Base-by-base conservation (phyloP, 495 filamentous ascomycete species). In the Penicilliopsis zonata region DNA sequence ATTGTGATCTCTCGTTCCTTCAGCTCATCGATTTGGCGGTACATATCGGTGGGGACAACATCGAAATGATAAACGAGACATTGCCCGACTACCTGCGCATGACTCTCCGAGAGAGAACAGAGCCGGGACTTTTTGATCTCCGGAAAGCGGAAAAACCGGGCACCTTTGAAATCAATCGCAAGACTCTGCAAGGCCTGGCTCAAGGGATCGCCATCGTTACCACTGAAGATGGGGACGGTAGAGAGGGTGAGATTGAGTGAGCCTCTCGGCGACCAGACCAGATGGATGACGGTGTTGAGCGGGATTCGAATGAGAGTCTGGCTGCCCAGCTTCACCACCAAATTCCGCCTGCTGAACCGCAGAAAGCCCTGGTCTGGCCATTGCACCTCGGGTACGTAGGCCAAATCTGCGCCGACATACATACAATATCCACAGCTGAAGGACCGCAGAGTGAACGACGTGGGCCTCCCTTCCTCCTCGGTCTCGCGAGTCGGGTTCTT, bases 401-500 rank as follows among this genome's bases (percentile, higher is more conserved):
- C 42, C 10, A 75, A 45, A 2, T 44, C 40, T 0, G 42, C 41
- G 1, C 49, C 33, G 2, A 37, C 18, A 30, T 70, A 74, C 18
- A 44, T 42, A 45, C 65, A 68, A 32, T 66, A 51, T 2, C 75
- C 74, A 41, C 70, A 77, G 8, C 51, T 58, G 5, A 69, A 18
- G 2, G 28, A 36, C 3, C 23, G 13, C 18, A 57, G 33, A 0
- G 47, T 27, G 19, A 72, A 64, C 5, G 34, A 30, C 0, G 44
- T 12, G 2, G 33, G 24, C 2, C 21, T 18, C 5, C 30, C 31
- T 5, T 36, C 31, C 14, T 42, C 18, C 13, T 36, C 28, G 5
- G 30, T 20, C 5, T 25, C 21, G 4, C 12, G 13, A 3, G 36
- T 31, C 5, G 26, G 31, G 4, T 27, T 27, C 10, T 22, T 19